These are phyloP conservation scores for Vaccinium macrocarpon DNA, from an alignment of 148 eudicot species.

Conservation along the genomic window DNA sequence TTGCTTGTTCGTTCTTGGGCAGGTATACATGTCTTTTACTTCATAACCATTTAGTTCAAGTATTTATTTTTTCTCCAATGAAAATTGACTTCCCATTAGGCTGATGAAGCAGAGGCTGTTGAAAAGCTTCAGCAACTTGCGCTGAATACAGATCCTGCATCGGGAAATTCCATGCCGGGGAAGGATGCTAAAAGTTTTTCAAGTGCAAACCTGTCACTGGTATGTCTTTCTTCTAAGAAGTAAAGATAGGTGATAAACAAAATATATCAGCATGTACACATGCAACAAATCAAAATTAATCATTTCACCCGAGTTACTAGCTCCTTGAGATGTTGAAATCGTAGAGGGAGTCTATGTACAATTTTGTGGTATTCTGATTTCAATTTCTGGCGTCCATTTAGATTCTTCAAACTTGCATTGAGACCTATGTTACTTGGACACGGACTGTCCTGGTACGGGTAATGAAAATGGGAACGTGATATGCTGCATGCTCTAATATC, in stretches of 20 bases:
- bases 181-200: constrained; percentile 50
- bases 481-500: background rate
- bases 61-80: background rate
- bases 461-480: background rate
- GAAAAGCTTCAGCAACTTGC: constrained; percentile 73
- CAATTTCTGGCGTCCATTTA: background rate
- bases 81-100: constrained; percentile 40
- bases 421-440: background rate
- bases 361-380: background rate
- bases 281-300: background rate
- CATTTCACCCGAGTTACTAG: background rate
- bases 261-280: background rate
- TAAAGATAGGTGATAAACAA: background rate
- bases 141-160: constrained; percentile 38
- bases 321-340: background rate
- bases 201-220: constrained; percentile 52
- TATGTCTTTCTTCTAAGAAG: constrained; percentile 32
- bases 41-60: background rate
- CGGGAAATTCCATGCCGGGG: constrained; percentile 48
- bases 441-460: background rate
- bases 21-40: constrained; percentile 45
- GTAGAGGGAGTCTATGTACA: background rate
- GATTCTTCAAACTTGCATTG: background rate
- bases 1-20: constrained; percentile 85
- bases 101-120: constrained; percentile 72